Evolutionary conservation across 1,284 basidiomycete genomes (phyloP).

Genomic region (Trametes polyzona): DNA sequence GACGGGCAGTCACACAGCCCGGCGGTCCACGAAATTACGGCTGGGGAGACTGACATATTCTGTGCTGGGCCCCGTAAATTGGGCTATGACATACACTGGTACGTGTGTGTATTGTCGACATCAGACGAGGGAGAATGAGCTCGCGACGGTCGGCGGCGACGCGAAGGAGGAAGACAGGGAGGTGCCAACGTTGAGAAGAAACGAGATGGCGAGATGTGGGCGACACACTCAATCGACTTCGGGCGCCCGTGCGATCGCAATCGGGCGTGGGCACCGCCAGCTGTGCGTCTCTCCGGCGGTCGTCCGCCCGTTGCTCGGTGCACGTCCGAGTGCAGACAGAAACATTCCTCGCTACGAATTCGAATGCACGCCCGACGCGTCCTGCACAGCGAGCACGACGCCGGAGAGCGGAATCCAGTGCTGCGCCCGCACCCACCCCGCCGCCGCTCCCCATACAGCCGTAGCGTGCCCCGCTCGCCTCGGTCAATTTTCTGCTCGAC

Average conservation of each 20-base stretch:
- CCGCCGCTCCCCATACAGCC: not conserved
- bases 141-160: conserved; percentile 3
- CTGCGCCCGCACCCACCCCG: conserved; percentile 1
- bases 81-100: not conserved
- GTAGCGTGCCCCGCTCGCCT: not conserved
- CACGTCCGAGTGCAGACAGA: too few relatives aligned
- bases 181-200: conserved; percentile 13
- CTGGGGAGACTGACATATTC: conserved; percentile 2
- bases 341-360: not conserved
- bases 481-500: not conserved
- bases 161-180: not conserved
- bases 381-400: conserved; percentile 2
- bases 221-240: not conserved
- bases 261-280: not conserved
- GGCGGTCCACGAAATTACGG: not conserved
- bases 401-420: conserved; percentile 7
- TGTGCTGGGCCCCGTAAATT: not conserved
- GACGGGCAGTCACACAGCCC: conserved; percentile 9
- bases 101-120: not conserved
- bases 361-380: not conserved
- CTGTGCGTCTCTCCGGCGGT: not conserved
- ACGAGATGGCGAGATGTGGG: conserved; percentile 12
- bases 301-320: not conserved
- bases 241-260: conserved; percentile 2
- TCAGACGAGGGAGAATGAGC: not conserved